Evolutionary conservation across 2,329 filamentous ascomycete genomes (phyloP), one percentile per base, ranked within the genome.

Genomic region (Aspergillus pseudoviridinutans): DNA sequence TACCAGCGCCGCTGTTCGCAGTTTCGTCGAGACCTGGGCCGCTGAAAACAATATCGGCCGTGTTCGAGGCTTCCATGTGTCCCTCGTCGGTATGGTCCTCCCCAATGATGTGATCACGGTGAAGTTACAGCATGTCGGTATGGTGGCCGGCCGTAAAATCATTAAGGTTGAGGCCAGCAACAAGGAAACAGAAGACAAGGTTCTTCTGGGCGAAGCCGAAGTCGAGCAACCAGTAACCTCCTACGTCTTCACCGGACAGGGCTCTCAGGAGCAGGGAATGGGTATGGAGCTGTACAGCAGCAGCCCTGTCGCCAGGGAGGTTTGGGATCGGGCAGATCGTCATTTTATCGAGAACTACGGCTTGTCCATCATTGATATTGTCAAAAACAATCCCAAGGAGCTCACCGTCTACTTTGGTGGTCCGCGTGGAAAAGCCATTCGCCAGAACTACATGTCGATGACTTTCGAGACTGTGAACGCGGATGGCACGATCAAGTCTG

Each of bases 381-480:
- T 99, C 76, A 95, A 92, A 83, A 99, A 97, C 82, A 99, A 99
- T 79, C 94, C 94, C 63, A 97, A 97, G 82, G 94, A 97, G 79
- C 87, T 99, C 55, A 99, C 95, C 4, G 91, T 99, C 64, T 90
- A 99, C 81, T 99, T 99, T 71, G 94, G 95, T 79, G 94, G 94
- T 51, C 92, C 94, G 61, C 90, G 91, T 58, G 94, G 94, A 72
- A 99, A 97, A 80, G 92, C 91, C 53, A 99, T 99, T 67, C 91
- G 94, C 62, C 89, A 96, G 72, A 99, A 99, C 79, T 99, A 99
- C 82, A 97, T 97, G 89, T 88, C 93, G 59, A 99, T 99, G 94
- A 97, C 93, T 50, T 99, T 97, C 77, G 94, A 99, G 81, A 95
- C 93, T n/a, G 92, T 99, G 54, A 89, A 89, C 58, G 80, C 90